phyloP scores from a whole-genome alignment of 2,329 filamentous ascomycete species.

The Colletotrichum lentis region DNA sequence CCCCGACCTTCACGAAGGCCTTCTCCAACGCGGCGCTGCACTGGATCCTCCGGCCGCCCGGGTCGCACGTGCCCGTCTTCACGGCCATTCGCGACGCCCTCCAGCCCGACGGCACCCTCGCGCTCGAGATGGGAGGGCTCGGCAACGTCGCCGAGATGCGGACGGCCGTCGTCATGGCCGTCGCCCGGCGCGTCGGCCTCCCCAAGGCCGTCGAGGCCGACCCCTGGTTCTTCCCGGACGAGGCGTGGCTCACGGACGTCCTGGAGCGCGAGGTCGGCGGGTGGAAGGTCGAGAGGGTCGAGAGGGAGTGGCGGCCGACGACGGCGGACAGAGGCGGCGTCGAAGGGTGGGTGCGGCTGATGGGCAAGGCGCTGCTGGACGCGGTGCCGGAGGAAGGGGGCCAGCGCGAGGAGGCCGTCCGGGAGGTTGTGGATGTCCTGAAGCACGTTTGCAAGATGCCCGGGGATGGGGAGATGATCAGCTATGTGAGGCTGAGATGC shows the following conservation, averaged over 20 bases:
- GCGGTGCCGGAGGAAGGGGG: constrained; percentile 53
- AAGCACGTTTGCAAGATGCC: constrained; percentile 63
- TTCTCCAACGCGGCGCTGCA: constrained; percentile 74
- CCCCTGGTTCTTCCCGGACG: constrained; percentile 79
- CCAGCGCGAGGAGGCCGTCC: constrained; percentile 61
- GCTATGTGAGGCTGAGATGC: constrained; percentile 63
- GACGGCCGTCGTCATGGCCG: constrained; percentile 62
- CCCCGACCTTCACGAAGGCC: constrained; percentile 58
- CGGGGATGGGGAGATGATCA: constrained; percentile 63
- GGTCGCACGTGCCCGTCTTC: constrained; percentile 62
- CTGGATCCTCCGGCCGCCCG: constrained; percentile 65
- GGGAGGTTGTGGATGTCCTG: constrained; percentile 63
- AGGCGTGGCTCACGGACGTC: constrained; percentile 61
- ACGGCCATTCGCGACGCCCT: constrained; percentile 60
- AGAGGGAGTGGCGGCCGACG: constrained; percentile 73
- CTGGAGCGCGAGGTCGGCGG: constrained; percentile 56
- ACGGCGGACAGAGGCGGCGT: constrained; percentile 65
- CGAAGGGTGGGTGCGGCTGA: constrained; percentile 71
- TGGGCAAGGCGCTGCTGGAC: constrained; percentile 68
- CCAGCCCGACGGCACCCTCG: constrained; percentile 63
- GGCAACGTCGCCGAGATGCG: constrained; percentile 73
- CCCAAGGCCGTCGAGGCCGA: constrained; percentile 57
- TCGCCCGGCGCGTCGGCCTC: constrained; percentile 61
- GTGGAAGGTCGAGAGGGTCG: constrained; percentile 60
- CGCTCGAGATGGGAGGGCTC: constrained; percentile 76